Conservation (phyloP, 192 early-diverging fungal genomes). For the Chytriomyces sp. region DNA sequence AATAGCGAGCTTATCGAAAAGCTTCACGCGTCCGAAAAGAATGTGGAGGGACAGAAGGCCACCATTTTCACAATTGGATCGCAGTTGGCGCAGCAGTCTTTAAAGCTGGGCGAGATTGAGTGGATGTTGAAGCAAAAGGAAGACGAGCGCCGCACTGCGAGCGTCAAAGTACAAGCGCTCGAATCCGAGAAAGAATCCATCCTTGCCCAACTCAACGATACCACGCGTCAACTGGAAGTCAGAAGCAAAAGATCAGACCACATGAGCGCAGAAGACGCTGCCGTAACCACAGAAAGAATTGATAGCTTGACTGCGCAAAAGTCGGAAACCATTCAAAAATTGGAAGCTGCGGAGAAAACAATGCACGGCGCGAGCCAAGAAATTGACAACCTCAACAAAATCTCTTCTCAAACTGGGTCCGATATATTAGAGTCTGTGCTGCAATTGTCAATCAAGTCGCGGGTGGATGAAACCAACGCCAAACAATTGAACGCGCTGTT, state of each 20-base stretch:
- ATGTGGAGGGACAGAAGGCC: background rate
- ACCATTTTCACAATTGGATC: slow-evolving; percentile 24
- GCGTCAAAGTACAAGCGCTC: background rate
- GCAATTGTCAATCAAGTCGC: background rate
- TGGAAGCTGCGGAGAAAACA: background rate
- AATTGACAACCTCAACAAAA: background rate
- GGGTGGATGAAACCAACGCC: background rate
- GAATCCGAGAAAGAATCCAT: slow-evolving; percentile 18
- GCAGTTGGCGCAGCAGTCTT: slow-evolving; percentile 30
- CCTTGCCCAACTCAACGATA: slow-evolving; percentile 1
- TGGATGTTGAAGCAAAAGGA: slow-evolving; percentile 37
- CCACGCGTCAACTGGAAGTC: background rate
- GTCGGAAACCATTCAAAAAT: background rate
- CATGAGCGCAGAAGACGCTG: background rate
- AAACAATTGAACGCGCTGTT: background rate
- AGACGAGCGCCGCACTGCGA: background rate
- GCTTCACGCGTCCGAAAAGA: background rate
- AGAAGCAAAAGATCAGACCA: background rate
- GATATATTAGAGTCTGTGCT: background rate
- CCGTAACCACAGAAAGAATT: background rate
- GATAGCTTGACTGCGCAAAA: slow-evolving; percentile 2
- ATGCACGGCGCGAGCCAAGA: slow-evolving; percentile 5
- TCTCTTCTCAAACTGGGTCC: background rate
- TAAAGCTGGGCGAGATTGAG: slow-evolving; percentile 28
- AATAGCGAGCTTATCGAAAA: slow-evolving; percentile 17